Percentiles rank a stretch among this genome's conserved stretches.
Conservation (phyloP, 345 rosid species). For the Microcos paniculata region DNA sequence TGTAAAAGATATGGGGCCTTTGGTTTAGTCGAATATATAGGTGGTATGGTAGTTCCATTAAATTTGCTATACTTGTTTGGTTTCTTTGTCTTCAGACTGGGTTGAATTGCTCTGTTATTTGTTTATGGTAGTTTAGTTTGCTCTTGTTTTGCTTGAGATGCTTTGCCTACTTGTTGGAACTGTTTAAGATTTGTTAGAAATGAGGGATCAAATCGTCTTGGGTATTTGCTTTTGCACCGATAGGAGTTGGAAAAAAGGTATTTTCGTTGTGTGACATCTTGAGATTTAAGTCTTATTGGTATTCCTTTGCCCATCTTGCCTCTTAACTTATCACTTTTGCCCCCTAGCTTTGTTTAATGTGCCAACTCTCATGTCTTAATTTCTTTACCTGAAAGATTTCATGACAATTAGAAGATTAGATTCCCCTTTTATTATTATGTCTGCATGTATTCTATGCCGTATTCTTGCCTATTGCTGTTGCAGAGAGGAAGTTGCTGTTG, state of each 20-base stretch:
- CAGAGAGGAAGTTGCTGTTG: constrained; percentile 66
- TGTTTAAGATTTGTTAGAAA: not conserved
- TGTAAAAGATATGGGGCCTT: not conserved
- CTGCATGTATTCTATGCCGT: not conserved
- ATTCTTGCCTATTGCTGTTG: not conserved
- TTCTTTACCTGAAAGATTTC: not conserved
- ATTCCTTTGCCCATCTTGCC: too few species aligned
- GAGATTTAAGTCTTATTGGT: not conserved
- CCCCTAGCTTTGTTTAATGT: not conserved
- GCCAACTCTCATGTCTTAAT: not conserved
- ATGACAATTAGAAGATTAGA: not conserved
- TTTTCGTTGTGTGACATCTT: not conserved
- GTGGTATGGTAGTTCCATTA: not conserved
- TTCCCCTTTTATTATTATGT: not conserved
- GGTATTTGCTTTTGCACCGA: not conserved
- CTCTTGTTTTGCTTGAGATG: not conserved
- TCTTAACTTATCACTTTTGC: too few species aligned
- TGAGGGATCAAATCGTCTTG: not conserved
- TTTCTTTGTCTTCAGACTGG: not conserved
- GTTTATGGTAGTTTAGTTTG: not conserved
- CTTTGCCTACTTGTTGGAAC: not conserved
- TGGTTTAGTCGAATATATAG: not conserved
- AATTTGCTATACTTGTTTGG: not conserved
- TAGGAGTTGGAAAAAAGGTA: not conserved
- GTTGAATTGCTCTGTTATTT: not conserved